phyloP scores from a whole-genome alignment of 306 rosid species.

The Cyamopsis tetragonoloba region DNA sequence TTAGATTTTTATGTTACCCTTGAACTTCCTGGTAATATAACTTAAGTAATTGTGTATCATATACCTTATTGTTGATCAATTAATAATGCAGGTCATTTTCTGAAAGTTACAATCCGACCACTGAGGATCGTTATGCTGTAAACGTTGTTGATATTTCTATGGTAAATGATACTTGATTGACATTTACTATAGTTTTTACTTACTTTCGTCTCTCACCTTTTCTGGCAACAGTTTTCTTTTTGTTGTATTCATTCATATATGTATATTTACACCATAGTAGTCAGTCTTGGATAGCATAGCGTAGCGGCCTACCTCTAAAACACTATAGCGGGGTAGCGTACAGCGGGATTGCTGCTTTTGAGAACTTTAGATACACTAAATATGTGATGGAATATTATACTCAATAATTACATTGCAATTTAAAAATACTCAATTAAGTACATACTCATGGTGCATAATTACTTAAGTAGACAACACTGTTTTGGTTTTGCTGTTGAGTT shows the following conservation, averaged over 20 bases:
- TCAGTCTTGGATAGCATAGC: too few relatives aligned
- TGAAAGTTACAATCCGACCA: slow-evolving; percentile 60
- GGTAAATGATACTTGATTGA: slow-evolving; percentile 25
- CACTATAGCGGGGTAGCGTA: too few relatives aligned
- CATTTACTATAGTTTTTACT: slow-evolving; percentile 8
- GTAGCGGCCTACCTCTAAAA: too few relatives aligned
- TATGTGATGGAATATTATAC: too few relatives aligned
- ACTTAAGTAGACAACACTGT: too few relatives aligned
- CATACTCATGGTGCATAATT: too few relatives aligned
- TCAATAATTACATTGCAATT: too few relatives aligned
- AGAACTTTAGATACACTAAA: too few relatives aligned
- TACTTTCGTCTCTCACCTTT: neutral
- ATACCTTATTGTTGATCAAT: slow-evolving; percentile 18
- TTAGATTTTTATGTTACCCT: neutral
- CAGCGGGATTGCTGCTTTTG: too few relatives aligned
- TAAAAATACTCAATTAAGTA: too few relatives aligned
- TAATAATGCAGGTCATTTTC: slow-evolving; percentile 50
- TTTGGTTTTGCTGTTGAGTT: too few relatives aligned
- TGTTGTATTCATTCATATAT: neutral
- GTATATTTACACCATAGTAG: too few relatives aligned
- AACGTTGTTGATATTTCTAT: slow-evolving; percentile 44
- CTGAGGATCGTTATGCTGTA: slow-evolving; percentile 76
- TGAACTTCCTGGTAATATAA: neutral
- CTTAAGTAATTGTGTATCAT: neutral
- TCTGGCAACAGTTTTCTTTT: neutral